Conservation (phyloP, 2,329 filamentous ascomycete species). For the Gaeumannomyces tritici region DNA sequence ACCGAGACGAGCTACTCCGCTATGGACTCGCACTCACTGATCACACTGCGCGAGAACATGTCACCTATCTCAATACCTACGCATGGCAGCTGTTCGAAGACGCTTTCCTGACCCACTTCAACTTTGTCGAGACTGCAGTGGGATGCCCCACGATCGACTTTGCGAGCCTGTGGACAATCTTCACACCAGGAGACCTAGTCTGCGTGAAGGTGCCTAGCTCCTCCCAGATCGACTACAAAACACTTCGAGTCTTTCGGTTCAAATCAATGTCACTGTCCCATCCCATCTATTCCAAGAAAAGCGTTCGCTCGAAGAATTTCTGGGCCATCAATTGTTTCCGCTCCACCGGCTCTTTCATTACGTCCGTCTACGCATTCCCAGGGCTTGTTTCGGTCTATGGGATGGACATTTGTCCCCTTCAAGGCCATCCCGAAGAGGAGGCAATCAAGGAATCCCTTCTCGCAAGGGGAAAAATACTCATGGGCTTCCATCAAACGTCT, state of each 20-base stretch:
- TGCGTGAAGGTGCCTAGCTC: neutral
- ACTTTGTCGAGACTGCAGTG: neutral
- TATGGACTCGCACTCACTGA: neutral
- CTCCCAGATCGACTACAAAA: neutral
- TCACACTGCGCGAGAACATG: neutral
- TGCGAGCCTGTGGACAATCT: neutral
- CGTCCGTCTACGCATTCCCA: neutral
- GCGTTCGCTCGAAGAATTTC: too few species aligned
- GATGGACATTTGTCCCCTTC: neutral
- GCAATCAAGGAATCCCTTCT: neutral
- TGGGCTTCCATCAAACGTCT: neutral
- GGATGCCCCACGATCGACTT: neutral
- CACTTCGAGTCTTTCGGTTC: too few species aligned
- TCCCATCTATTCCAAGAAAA: too few species aligned
- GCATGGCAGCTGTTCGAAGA: neutral
- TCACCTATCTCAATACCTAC: neutral
- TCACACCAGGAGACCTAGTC: neutral
- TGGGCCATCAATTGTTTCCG: too few species aligned
- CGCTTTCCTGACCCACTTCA: neutral
- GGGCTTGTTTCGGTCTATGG: neutral
- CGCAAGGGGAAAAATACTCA: neutral
- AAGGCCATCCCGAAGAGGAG: neutral
- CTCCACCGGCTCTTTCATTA: too few species aligned
- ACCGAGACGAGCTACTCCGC: neutral
- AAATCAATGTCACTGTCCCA: too few species aligned